Evolutionary conservation across 2,329 filamentous ascomycete species (phyloP).

Genomic region (Epicoccum nigrum): DNA sequence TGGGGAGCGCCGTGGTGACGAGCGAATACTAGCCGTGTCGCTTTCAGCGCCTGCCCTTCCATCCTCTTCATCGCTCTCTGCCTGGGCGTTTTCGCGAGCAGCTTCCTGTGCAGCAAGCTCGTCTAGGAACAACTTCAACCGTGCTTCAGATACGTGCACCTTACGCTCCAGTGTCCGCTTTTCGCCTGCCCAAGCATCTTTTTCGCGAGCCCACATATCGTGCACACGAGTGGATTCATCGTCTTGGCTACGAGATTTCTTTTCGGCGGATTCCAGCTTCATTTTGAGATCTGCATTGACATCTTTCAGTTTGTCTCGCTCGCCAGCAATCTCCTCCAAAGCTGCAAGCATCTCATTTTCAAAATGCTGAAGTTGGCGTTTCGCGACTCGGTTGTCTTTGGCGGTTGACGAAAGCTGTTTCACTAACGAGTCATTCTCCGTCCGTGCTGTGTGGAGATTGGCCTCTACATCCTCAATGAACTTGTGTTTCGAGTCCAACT

Average conservation of each 20-base stretch:
- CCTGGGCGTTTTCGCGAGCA: constrained; percentile 40
- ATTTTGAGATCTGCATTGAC: constrained; percentile 73
- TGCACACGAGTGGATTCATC: constrained; percentile 82
- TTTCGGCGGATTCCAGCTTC: constrained; percentile 78
- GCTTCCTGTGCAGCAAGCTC: constrained; percentile 78
- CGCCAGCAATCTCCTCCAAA: constrained; percentile 79
- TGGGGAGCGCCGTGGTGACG: constrained; percentile 60
- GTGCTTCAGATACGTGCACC: constrained; percentile 86
- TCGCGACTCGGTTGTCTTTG: constrained; percentile 80
- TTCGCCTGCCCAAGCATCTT: constrained; percentile 82
- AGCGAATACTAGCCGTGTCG: constrained; percentile 75
- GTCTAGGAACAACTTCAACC: constrained; percentile 81
- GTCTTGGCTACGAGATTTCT: constrained; percentile 77
- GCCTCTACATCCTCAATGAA: constrained; percentile 85
- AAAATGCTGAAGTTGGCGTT: constrained; percentile 82
- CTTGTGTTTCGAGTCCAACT: constrained; percentile 87
- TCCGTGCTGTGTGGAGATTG: constrained; percentile 70
- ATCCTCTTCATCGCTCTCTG: constrained; percentile 67
- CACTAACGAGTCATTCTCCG: constrained; percentile 75
- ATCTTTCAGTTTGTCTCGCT: constrained; percentile 84
- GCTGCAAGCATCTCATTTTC: constrained; percentile 89
- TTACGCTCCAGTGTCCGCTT: constrained; percentile 81
- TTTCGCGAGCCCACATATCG: constrained; percentile 82
- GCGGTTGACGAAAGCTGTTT: constrained; percentile 65
- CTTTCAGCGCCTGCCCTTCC: constrained; percentile 62